Percentiles rank a stretch among this genome's conserved stretches.
phyloP scores from a whole-genome alignment of 2,329 filamentous ascomycete species.

The Stemphylium lycopersici region DNA sequence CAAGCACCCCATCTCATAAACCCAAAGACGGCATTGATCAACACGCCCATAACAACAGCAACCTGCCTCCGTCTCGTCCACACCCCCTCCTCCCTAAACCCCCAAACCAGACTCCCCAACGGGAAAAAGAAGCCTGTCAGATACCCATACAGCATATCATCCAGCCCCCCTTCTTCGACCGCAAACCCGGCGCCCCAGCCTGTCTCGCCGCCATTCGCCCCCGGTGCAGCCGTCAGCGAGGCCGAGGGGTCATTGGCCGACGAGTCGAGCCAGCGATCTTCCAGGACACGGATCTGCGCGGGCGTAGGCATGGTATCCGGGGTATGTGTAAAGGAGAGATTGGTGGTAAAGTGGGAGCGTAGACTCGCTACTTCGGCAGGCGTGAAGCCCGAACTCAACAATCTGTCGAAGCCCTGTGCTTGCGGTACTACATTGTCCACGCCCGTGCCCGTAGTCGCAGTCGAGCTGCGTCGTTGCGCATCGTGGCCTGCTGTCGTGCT shows the following conservation, averaged over 20 bases:
- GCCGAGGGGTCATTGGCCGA: slow-evolving; percentile 54
- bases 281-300: slow-evolving; percentile 74
- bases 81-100: slow-evolving; percentile 84
- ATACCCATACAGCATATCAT: slow-evolving; percentile 87
- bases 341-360: slow-evolving; percentile 84
- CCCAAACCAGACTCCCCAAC: slow-evolving; percentile 82
- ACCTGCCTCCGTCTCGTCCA: slow-evolving; percentile 85
- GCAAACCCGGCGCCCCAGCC: slow-evolving; percentile 60
- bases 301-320: slow-evolving; percentile 88
- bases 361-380: slow-evolving; percentile 81
- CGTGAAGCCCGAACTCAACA: slow-evolving; percentile 82
- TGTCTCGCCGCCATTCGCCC: slow-evolving; percentile 40
- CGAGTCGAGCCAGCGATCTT: slow-evolving; percentile 88
- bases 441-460: slow-evolving; percentile 48
- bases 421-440: slow-evolving; percentile 67
- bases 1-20: slow-evolving; percentile 64
- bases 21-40: slow-evolving; percentile 79
- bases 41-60: slow-evolving; percentile 82
- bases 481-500: slow-evolving; percentile 7
- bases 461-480: slow-evolving; percentile 26
- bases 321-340: slow-evolving; percentile 81
- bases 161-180: slow-evolving; percentile 68
- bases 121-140: slow-evolving; percentile 96
- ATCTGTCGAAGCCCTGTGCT: slow-evolving; percentile 87
- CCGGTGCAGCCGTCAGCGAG: slow-evolving; percentile 46